These are phyloP conservation scores for Nepenthes alata DNA, from an alignment of 179 eudicot species.

Conservation along the genomic window DNA sequence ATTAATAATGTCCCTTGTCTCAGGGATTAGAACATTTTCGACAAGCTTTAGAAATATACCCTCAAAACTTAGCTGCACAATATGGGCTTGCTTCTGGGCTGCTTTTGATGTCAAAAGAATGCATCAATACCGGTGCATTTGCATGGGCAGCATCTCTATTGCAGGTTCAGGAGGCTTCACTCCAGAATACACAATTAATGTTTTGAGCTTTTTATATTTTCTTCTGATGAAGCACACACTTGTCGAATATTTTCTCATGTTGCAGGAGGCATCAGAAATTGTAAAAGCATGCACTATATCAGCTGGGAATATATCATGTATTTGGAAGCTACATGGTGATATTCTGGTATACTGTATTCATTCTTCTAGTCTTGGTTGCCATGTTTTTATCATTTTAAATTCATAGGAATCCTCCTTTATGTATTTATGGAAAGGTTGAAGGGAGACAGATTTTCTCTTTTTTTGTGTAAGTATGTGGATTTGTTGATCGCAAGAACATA, in stretches of 20 bases:
- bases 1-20: not conserved
- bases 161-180: constrained; percentile 44
- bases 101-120: constrained; percentile 74
- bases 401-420: not conserved
- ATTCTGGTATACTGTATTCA: constrained; percentile 44
- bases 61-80: constrained; percentile 59
- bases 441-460: not conserved
- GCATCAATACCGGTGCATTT: constrained; percentile 71
- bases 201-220: not conserved
- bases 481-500: not conserved
- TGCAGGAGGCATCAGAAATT: constrained; percentile 74
- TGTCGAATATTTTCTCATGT: constrained; percentile 3
- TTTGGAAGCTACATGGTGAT: constrained; percentile 93
- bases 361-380: not conserved
- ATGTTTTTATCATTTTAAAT: not conserved
- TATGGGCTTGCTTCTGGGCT: constrained; percentile 92
- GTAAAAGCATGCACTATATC: constrained; percentile 35
- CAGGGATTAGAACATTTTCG: constrained; percentile 85
- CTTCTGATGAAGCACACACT: not conserved
- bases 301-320: constrained; percentile 63
- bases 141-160: constrained; percentile 87
- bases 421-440: not conserved
- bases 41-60: constrained; percentile 51
- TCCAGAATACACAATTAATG: not conserved
- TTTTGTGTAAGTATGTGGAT: not conserved